Evolutionary conservation across 164 flowering plant genomes (phyloP), one percentile per base, ranked within the genome.

Genomic region (Malania oleifera): DNA sequence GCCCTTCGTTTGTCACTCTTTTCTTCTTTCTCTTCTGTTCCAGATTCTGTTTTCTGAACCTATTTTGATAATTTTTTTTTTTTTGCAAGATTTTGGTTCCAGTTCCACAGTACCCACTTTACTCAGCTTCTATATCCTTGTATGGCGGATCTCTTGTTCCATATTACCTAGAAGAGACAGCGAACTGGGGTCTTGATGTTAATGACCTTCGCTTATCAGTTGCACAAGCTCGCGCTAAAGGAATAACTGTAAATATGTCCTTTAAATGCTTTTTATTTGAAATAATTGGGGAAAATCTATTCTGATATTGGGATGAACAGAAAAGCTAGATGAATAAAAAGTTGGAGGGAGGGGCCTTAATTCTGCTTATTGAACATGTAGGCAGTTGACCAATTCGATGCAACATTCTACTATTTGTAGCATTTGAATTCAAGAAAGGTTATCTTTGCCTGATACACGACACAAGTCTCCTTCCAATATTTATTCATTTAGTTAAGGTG

Each of bases 71-170:
- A 19, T 22, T 52, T 2, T 25, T 66, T 56, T n/a, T 54, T 11
- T 59, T 3, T 61, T 56, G 43, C 60, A 78, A 93, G 99, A 73
- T 93, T 65, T 66, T 93, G 73, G 99, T 90, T 55, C 97, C 99
- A 41, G 99, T 93, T 65, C 99, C 99, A 31, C 99, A 90, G 62
- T 93, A 93, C 67, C 99, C 99, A n/a, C 97, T 93, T 29, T 90
- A 93, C 70, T 93, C 99, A 15, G 99, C 99, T 59, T 59, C 99
- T 46, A 93, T 93, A 64, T 56, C 96, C 54, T 72, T 93, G 25
- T 69, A 40, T 64, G 97, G 99, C 43, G 97, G 99, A 50, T 73
- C 96, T 65, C 96, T 93, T 59, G 96, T 93, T 60, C 97, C 97
- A 48, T 93, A 93, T 66, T 93, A 77, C 74, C 82, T 93, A 34